Evolutionary conservation across 2,329 filamentous ascomycete genomes (phyloP).

Genomic region (Penicillium paneum): DNA sequence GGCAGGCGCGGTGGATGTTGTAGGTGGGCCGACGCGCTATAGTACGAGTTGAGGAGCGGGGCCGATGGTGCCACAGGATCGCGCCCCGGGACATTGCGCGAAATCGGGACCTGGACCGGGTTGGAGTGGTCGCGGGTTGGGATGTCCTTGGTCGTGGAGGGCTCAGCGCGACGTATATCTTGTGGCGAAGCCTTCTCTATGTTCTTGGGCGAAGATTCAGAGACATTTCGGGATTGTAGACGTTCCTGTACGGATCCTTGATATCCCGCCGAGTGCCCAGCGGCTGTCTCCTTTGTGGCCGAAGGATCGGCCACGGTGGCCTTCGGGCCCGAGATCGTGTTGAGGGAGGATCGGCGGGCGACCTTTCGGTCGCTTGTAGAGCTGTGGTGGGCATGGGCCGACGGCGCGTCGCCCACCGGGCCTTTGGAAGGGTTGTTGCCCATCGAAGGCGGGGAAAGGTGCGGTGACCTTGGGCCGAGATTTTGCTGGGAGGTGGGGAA

Average conservation of each 20-base stretch:
- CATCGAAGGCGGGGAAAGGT: slow-evolving; percentile 39
- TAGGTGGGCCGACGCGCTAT: slow-evolving; percentile 41
- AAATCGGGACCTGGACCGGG: slow-evolving; percentile 40
- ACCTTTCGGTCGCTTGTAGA: slow-evolving; percentile 38
- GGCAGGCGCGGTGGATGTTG: slow-evolving; percentile 77
- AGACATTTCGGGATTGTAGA: slow-evolving; percentile 39
- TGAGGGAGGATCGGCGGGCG: slow-evolving; percentile 41
- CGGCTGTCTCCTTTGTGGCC: slow-evolving; percentile 43
- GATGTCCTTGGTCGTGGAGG: slow-evolving; percentile 22
- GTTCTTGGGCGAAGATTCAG: slow-evolving; percentile 30
- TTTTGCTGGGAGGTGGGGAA: slow-evolving; percentile 10
- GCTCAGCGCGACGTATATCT: slow-evolving; percentile 23
- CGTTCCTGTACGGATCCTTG: slow-evolving; percentile 41
- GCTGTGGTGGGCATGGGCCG: slow-evolving; percentile 26
- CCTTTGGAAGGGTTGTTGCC: slow-evolving; percentile 50
- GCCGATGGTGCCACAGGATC: slow-evolving; percentile 41
- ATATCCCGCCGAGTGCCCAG: slow-evolving; percentile 38
- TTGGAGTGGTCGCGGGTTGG: slow-evolving; percentile 36
- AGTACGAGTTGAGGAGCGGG: slow-evolving; percentile 50
- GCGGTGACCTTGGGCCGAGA: neutral
- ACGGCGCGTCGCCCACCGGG: slow-evolving; percentile 32
- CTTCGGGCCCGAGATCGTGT: slow-evolving; percentile 39
- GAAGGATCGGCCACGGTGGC: slow-evolving; percentile 44
- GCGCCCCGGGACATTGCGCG: slow-evolving; percentile 29
- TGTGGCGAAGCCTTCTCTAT: slow-evolving; percentile 24